These are phyloP conservation scores for Syzygium oleosum DNA, from an alignment of 345 rosid species.

Conservation along the genomic window DNA sequence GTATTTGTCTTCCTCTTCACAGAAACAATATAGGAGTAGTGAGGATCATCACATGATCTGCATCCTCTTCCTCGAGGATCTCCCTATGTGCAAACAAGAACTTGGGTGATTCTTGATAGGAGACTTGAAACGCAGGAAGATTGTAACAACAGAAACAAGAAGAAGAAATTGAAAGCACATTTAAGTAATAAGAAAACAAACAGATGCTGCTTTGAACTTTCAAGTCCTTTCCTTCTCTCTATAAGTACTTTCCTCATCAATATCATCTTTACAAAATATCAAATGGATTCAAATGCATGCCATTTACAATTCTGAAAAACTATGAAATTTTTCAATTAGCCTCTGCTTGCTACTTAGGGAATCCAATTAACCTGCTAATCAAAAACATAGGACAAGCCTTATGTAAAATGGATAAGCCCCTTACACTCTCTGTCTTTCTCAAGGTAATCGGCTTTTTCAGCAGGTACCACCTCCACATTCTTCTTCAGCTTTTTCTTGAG, in stretches of 20 bases:
- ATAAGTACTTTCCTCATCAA: not conserved
- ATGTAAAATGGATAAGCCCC: not conserved
- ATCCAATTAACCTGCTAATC: not conserved
- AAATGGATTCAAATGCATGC: not conserved
- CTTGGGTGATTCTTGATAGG: not conserved
- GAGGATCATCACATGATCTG: not conserved
- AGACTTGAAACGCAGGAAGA: not conserved
- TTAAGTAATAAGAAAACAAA: not conserved
- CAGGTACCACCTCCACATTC: not conserved
- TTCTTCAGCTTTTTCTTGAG: not conserved
- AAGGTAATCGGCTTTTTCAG: not conserved
- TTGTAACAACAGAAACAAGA: not conserved
- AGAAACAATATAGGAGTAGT: not conserved
- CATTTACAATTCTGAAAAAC: not conserved
- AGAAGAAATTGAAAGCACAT: not conserved
- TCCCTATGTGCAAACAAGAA: not conserved
- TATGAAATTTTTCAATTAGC: not conserved
- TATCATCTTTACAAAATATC: not conserved
- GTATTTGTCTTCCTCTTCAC: not conserved
- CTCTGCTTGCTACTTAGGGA: not conserved
- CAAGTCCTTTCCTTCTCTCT: not conserved
- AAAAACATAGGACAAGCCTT: not conserved
- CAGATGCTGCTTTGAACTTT: not conserved
- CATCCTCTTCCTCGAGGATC: not conserved
- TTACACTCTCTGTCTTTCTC: not conserved